phyloP scores from a whole-genome alignment of 768 basidiomycete species.

The Fomitopsis serialis region DNA sequence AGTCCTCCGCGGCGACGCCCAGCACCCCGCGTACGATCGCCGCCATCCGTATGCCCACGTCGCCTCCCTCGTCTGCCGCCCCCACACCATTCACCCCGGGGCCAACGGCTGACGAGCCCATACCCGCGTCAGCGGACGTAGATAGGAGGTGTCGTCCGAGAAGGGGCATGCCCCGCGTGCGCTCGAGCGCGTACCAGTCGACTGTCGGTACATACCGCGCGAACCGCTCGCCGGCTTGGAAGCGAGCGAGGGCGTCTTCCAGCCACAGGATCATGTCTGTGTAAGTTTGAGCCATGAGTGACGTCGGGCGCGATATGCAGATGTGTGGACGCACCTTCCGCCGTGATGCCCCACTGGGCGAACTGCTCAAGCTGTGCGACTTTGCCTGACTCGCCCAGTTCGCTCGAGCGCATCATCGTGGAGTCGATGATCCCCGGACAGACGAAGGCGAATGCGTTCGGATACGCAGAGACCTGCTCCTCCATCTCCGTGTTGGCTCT shows the following conservation, averaged over 20 bases:
- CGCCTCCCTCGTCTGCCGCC: not conserved
- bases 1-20: slow-evolving; percentile 28
- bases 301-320: not conserved
- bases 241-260: slow-evolving; percentile 26
- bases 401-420: not conserved
- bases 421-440: slow-evolving; percentile 3
- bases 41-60: slow-evolving; percentile 1
- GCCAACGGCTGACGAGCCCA: no score
- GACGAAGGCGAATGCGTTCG: slow-evolving; percentile 5
- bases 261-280: slow-evolving; percentile 24
- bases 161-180: not conserved
- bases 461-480: not conserved
- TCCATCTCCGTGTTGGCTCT: slow-evolving; percentile 11
- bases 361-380: not conserved
- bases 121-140: not conserved
- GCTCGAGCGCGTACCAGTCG: slow-evolving; percentile 21
- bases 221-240: slow-evolving; percentile 13
- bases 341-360: not conserved
- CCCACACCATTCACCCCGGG: not conserved
- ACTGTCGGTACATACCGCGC: slow-evolving; percentile 27
- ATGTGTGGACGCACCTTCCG: slow-evolving; percentile 3
- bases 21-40: slow-evolving; percentile 18
- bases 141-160: slow-evolving; percentile 1
- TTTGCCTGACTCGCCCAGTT: not conserved
- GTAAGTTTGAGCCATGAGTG: not conserved